Base-by-base conservation (phyloP, 2,329 filamentous ascomycete genomes). In the Diaporthe eres region DNA sequence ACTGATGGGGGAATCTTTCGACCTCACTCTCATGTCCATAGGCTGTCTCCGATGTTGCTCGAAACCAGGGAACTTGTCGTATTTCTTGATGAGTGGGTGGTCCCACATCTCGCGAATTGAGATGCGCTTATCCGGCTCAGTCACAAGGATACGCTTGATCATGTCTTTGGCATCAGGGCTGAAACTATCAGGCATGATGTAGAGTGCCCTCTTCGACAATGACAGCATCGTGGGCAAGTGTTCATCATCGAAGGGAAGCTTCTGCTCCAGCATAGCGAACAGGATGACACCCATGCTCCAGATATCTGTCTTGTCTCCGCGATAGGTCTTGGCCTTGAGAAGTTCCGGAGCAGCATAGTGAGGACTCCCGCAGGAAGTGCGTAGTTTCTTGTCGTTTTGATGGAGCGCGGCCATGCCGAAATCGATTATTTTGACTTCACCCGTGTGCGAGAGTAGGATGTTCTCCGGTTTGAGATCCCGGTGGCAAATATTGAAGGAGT, bases 391-490 rank as follows among this genome's bases (percentile, higher is more conserved):
- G 34, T 91, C 90, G 4, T 94, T 94, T 83, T 98, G 96, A 78
- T 93, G 91, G 57, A 98, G 88, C 4, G 96, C 96, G 60, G 97
- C 97, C 96, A 99, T 98, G 57, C 97, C 96, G 83, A 99, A 99
- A 83, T 99, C 97, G 71, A 96, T 96, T 80, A 99, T 92, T 85
- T 98, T 99, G 83, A 98, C 92, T 75, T 94, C 92, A 72, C 93
- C 90, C 63, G 93, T 87, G 4, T 88, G 87, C 75, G 95, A 95
- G 70, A 99, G 89, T 25, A 99, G 88, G 61, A 99, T 98, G 80
- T 99, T 99, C 85, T 99, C 97, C 0, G 96, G 97, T 85, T 99
- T 99, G 72, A 99, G 88, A 80, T 99, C 97, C 34, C 97, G 94
- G 82, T 99, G 97, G 82, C 96, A 98, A 78, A 99, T 98, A 79